These are phyloP conservation scores for Kappamyces sp. DNA, from an alignment of 192 early-diverging fungal genomes.

Conservation along the genomic window DNA sequence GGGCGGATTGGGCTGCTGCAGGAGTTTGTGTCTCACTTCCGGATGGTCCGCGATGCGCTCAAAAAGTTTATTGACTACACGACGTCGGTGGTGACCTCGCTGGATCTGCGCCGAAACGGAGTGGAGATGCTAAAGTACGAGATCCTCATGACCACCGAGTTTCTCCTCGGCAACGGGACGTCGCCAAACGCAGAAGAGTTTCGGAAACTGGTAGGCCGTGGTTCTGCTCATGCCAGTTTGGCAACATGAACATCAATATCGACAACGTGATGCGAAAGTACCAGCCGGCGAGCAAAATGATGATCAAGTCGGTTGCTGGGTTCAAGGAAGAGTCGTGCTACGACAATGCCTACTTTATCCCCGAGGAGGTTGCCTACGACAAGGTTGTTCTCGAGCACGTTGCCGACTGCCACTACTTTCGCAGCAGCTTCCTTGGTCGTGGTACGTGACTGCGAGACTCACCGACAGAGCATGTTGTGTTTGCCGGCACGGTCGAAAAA, in stretches of 20 bases:
- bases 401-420: constrained; percentile 23
- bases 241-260: constrained; percentile 6
- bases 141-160: not conserved
- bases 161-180: constrained; percentile 2
- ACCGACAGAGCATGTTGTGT: constrained; percentile 25
- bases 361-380: constrained; percentile 2
- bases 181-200: constrained; percentile 8
- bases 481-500: constrained; percentile 20
- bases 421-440: constrained; percentile 21
- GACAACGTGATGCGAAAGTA: constrained; percentile 4
- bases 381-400: constrained; percentile 25
- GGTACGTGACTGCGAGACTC: not conserved
- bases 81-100: not conserved
- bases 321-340: constrained; percentile 9
- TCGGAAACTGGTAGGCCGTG: not conserved
- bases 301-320: constrained; percentile 2
- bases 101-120: constrained; percentile 3
- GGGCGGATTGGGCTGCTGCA: not conserved
- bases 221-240: not conserved
- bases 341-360: constrained; percentile 1
- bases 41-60: constrained; percentile 2
- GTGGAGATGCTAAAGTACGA: constrained; percentile 6
- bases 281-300: not conserved
- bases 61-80: constrained; percentile 9
- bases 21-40: constrained; percentile 5